A percentile compares a stretch with the other conserved stretches of the same genome.
Evolutionary conservation across 805 yeast genomes (phyloP).

Genomic region (Candida bentonensis): DNA sequence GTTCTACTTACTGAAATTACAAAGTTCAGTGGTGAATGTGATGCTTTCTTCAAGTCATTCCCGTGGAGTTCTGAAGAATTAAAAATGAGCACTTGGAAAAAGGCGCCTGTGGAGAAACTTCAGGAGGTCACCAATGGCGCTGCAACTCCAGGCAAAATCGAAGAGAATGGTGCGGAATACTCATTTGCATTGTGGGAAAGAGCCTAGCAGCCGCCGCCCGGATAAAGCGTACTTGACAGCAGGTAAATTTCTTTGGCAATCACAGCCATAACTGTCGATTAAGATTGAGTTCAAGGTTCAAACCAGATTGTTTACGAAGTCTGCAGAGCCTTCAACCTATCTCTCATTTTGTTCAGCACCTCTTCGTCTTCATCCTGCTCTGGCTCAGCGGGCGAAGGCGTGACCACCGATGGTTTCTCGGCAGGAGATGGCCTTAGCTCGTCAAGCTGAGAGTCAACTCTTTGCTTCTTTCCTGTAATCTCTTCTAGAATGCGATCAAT

Average conservation of each 20-base stretch:
- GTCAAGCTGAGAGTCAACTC: conserved; percentile 52
- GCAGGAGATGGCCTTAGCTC: conserved; percentile 21
- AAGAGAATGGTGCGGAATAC: conserved; percentile 40
- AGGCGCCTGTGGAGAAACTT: conserved; percentile 24
- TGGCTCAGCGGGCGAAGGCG: conserved; percentile 15
- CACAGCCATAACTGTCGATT: too few species aligned
- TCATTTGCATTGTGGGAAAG: conserved; percentile 46
- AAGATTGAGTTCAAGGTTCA: too few species aligned
- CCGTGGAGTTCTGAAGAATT: conserved; percentile 5
- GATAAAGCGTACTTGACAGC: too few species aligned
- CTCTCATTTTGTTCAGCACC: conserved; percentile 75
- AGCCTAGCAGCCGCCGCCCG: too few species aligned
- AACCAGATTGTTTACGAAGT: conserved; percentile 24
- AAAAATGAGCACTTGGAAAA: conserved; percentile 14
- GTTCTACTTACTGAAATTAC: conserved; percentile 61
- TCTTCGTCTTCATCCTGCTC: conserved; percentile 52
- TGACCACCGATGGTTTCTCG: conserved; percentile 11
- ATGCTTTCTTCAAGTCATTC: conserved; percentile 42
- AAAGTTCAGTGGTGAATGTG: conserved; percentile 34
- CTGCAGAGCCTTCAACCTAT: conserved; percentile 74
- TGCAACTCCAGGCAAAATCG: conserved; percentile 16
- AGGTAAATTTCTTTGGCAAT: too few species aligned
- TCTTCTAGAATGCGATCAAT: conserved; percentile 24
- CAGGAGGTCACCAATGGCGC: conserved; percentile 11
- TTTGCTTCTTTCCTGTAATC: conserved; percentile 35